Percentiles rank a stretch among this genome's conserved stretches.
phyloP scores from a whole-genome alignment of 108 stramenopile species.

The Skeletonema tropicum region DNA sequence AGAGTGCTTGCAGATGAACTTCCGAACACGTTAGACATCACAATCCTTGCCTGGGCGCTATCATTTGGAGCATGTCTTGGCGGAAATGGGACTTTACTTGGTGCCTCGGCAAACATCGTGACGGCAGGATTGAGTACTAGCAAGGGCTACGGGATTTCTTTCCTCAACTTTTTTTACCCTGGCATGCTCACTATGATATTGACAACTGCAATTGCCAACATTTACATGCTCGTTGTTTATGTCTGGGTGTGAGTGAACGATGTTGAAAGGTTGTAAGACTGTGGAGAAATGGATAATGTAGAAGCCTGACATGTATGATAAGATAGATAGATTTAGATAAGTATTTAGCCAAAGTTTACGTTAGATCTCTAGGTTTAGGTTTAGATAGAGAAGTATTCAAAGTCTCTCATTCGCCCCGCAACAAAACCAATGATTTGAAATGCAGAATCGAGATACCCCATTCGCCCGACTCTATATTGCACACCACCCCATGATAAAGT shows the following conservation, averaged over 20 bases:
- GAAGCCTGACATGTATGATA: too few relatives aligned
- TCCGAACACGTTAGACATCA: constrained; percentile 53
- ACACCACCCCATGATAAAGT: not conserved
- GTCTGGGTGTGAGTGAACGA: constrained; percentile 39
- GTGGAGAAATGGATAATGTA: too few relatives aligned
- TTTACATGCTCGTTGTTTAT: constrained; percentile 66
- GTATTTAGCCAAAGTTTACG: too few relatives aligned
- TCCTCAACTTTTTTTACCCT: constrained; percentile 66
- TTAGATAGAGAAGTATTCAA: too few relatives aligned
- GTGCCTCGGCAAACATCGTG: constrained; percentile 68
- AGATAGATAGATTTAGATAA: too few relatives aligned
- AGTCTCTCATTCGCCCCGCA: too few relatives aligned
- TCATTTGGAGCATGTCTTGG: constrained; percentile 69
- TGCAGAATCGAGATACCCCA: too few relatives aligned
- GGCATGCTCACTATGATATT: constrained; percentile 58
- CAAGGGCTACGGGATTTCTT: constrained; percentile 55
- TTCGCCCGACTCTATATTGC: not conserved
- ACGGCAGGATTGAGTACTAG: constrained; percentile 61
- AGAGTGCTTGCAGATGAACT: constrained; percentile 51
- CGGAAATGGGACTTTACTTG: constrained; percentile 71
- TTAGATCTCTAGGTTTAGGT: too few relatives aligned
- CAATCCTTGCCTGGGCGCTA: constrained; percentile 67
- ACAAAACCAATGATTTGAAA: too few relatives aligned
- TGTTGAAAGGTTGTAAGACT: too few relatives aligned
- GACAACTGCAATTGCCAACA: constrained; percentile 57